Conservation (phyloP, 805 yeast species). For the Metschnikowia orientalis region DNA sequence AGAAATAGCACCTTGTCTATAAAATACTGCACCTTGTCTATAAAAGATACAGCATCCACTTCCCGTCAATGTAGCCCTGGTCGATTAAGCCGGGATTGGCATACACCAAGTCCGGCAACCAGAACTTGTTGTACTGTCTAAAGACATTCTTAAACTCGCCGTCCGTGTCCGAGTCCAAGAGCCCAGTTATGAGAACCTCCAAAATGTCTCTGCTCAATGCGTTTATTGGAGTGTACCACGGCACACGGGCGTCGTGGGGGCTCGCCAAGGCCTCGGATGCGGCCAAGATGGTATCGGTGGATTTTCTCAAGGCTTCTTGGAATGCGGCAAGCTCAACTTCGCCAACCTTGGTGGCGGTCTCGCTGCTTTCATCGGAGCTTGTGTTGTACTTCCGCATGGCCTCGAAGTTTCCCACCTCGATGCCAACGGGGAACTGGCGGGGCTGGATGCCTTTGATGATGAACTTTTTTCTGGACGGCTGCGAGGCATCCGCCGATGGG, state of each 20-base stretch:
- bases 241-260: slow-evolving; percentile 15
- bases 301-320: slow-evolving; percentile 22
- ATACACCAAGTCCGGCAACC: slow-evolving; percentile 39
- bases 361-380: slow-evolving; percentile 16
- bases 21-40: no score
- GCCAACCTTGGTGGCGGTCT: slow-evolving; percentile 24
- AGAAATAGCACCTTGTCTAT: no score
- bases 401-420: slow-evolving; percentile 42
- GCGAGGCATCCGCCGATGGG: slow-evolving; percentile 26
- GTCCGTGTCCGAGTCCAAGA: slow-evolving; percentile 24
- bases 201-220: slow-evolving; percentile 31
- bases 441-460: slow-evolving; percentile 95
- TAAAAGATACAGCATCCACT: slow-evolving; percentile 38
- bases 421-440: slow-evolving; percentile 52
- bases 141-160: slow-evolving; percentile 26
- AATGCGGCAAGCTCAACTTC: slow-evolving; percentile 33
- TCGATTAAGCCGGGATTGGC: slow-evolving; percentile 40
- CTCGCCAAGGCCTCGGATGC: slow-evolving; percentile 21
- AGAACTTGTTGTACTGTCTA: slow-evolving; percentile 33
- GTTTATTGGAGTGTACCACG: slow-evolving; percentile 27
- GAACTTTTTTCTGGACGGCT: slow-evolving; percentile 63
- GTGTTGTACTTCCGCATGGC: slow-evolving; percentile 27
- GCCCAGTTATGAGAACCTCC: slow-evolving; percentile 25
- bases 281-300: slow-evolving; percentile 22
- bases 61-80: slow-evolving; percentile 27